Conservation (phyloP, 208 protist genomes). For the Naegleria gruberi region DNA sequence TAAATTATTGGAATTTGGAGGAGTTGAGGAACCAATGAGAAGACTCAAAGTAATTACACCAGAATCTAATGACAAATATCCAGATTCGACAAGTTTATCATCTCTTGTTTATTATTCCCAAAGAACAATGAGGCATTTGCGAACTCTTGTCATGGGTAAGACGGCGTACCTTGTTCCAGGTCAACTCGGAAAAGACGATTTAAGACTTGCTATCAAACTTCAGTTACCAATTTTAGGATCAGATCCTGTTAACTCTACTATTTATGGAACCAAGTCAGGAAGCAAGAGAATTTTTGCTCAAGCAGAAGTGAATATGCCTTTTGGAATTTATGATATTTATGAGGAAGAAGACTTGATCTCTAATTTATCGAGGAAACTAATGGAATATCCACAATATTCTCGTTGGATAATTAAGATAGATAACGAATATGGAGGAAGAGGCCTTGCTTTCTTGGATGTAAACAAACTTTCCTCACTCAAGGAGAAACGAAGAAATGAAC, state of each 20-base stretch:
- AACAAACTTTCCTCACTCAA: not conserved
- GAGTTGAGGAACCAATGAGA: slow-evolving; percentile 35
- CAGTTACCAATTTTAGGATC: slow-evolving; percentile 67
- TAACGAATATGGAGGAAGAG: slow-evolving; percentile 25
- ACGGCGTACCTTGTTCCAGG: slow-evolving; percentile 67
- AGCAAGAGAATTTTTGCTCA: slow-evolving; percentile 56
- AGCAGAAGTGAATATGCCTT: slow-evolving; percentile 60
- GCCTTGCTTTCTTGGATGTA: not conserved
- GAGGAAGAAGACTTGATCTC: slow-evolving; percentile 51
- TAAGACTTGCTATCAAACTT: slow-evolving; percentile 60
- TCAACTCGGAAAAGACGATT: slow-evolving; percentile 68
- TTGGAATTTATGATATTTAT: slow-evolving; percentile 53
- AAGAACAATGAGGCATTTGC: slow-evolving; percentile 67
- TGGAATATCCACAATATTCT: slow-evolving; percentile 54
- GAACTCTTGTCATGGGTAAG: slow-evolving; percentile 51
- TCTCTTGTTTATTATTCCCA: slow-evolving; percentile 56
- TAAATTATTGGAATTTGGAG: slow-evolving; percentile 54
- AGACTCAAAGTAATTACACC: slow-evolving; percentile 66
- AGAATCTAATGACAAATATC: slow-evolving; percentile 59
- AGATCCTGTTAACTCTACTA: slow-evolving; percentile 61
- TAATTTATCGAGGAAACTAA: slow-evolving; percentile 56
- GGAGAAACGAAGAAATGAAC: not conserved
- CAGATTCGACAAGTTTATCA: slow-evolving; percentile 61
- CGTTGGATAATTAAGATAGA: slow-evolving; percentile 79
- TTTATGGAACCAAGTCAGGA: slow-evolving; percentile 71